Evolutionary conservation across 768 basidiomycete genomes (phyloP), one percentile per base, ranked within the genome.

Genomic region (Tricholoma sp.): DNA sequence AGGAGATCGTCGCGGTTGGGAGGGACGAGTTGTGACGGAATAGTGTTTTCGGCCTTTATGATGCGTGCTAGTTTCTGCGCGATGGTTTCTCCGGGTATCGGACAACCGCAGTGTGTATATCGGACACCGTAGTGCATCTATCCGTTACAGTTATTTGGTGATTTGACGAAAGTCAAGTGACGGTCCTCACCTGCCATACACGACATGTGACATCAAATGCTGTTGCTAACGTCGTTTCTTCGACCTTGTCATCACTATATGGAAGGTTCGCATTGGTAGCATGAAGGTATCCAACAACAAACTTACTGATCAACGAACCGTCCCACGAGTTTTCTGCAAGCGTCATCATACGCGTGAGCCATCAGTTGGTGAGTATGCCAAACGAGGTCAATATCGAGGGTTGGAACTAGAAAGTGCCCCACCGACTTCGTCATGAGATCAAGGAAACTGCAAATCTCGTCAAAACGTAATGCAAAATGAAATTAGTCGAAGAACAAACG

Each of bases 351-450:
- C 35, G 71, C 66, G 3, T 47, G 59, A 0, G 72, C 71, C 63
- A 75, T 71, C 11, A 86, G 73, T 58, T 85, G 84, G 56, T 86
- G 83, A 0, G 83, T 83, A 59, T 87, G 86, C 84, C 85, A 86
- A 14, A 76, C 79, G 16, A 87, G 68, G 59, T 86, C 85, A 41
- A 87, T 84, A 60, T 86, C 83, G 18, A 86, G 65, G 6, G 83
- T 84, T 10, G 82, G 81, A 6, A 81, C 80, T 31, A 74, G 68
- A 63, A 79, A 73, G 0, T 69, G 60, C 10, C 57, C 59, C 0
- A 76, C 71, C 0, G 67, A 68, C 0, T 70, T 68, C 21, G 76
- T 64, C 66, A 79, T 73, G 37, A 84, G 65, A 55, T 82, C 80
- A 6, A 84, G 69, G 67, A 84, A 83, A 10, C 69, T 70, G 41